Evolutionary conservation across 2,329 filamentous ascomycete species (phyloP).

Genomic region (Neofusicoccum kwambonambiense): DNA sequence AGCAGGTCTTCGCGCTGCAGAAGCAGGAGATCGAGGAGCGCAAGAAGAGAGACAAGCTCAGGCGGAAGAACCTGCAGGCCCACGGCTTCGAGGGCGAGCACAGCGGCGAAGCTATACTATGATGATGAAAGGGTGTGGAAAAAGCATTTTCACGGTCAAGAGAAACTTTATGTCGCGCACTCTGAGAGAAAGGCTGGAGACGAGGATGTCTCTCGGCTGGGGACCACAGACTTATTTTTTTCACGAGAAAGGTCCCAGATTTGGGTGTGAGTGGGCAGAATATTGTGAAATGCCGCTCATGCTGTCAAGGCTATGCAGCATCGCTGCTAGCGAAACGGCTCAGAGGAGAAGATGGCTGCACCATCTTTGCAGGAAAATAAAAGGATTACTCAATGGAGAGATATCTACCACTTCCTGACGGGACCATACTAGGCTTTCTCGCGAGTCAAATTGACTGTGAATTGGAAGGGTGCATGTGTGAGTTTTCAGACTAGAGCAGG

Average conservation of each 20-base stretch:
- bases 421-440: too few relatives aligned
- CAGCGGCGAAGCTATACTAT: slow-evolving; percentile 14
- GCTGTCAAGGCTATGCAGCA: not conserved
- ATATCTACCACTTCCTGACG: too few relatives aligned
- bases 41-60: slow-evolving; percentile 46
- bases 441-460: too few relatives aligned
- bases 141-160: not conserved
- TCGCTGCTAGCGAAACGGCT: not conserved
- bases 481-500: too few relatives aligned
- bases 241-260: not conserved
- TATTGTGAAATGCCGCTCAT: slow-evolving; percentile 22
- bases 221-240: not conserved
- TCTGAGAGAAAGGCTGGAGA: not conserved
- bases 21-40: slow-evolving; percentile 69
- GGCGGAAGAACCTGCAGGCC: slow-evolving; percentile 4
- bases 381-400: not conserved
- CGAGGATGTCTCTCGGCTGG: not conserved
- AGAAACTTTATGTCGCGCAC: not conserved
- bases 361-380: not conserved
- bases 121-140: not conserved
- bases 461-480: too few relatives aligned
- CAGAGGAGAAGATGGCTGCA: not conserved
- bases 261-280: slow-evolving; percentile 18
- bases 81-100: slow-evolving; percentile 20
- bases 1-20: slow-evolving; percentile 69